Base-by-base conservation (phyloP, 192 early-diverging fungal species). In the Geranomyces variabilis region DNA sequence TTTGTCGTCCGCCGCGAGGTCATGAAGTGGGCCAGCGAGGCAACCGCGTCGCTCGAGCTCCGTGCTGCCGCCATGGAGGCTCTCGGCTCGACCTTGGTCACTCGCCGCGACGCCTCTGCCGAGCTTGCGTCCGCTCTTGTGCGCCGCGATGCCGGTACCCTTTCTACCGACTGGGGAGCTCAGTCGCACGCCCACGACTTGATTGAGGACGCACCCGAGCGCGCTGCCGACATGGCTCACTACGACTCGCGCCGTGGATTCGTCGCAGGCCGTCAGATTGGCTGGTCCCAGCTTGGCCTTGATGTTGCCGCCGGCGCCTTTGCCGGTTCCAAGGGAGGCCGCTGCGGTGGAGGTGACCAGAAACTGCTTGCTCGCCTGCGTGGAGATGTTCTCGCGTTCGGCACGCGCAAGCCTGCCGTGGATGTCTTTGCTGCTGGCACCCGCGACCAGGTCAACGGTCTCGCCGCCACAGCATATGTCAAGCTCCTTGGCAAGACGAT, bases 261-360 rank as follows among this genome's bases (percentile, higher is more conserved):
- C 21, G 44, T 48, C 63, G 46, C 30, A 5, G 41, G 44, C 21
- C 34, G 41, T 6, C 34, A 15, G n/a, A 26, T 65, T 14, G 63
- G 63, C 31, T 65, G 63, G 63, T 22, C 15, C 5, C n/a, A 65
- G 44, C 46, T 65, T 6, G 41, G 41, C 24, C 44, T 65, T 2
- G 46, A 65, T 19, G 5, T 48, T 5, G 41, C 41, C 63, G 63
- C 46, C 6, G 63, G 63, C 44, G 63, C 12, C 2, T 65, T 65
- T 46, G 46, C 24, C 44, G 63, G 63, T 5, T 65, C 63, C n/a
- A 36, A 44, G 9, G 21, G 19, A 3, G 30, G 19, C 36, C 44
- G 24, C 2, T 65, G 63, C 63, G n/a, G n/a, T 15, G 63, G 63
- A 5, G 63, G 63, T 28, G 63, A 17, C n/a, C 63, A 47, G 41